Conservation (phyloP, 352 stramenopile species). For the Thalassiosira livingstoniorum region DNA sequence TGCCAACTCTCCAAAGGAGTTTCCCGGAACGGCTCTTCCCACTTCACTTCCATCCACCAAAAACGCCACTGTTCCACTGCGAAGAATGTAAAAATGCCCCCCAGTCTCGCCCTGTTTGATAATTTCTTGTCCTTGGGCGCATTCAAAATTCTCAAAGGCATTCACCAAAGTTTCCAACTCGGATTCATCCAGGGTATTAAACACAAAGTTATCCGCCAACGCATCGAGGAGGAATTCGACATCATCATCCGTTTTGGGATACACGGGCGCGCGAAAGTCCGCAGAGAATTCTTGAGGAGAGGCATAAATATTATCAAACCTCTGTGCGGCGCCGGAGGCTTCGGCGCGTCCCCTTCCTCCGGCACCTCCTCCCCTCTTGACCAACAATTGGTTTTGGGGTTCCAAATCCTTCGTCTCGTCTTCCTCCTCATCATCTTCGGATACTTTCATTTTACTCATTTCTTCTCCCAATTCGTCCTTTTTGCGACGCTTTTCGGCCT, state of each 20-base stretch:
- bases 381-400: constrained; percentile 1
- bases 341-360: not conserved
- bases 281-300: constrained; percentile 30
- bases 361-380: not conserved
- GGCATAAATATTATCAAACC: constrained; percentile 56
- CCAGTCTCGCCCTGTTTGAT: constrained; percentile 67
- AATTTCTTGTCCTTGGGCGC: constrained; percentile 49
- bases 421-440: not conserved
- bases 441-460: constrained; percentile 1
- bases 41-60: constrained; percentile 49
- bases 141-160: constrained; percentile 53
- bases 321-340: constrained; percentile 31
- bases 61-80: constrained; percentile 74
- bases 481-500: constrained; percentile 29
- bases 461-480: constrained; percentile 25
- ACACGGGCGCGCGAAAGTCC: constrained; percentile 49
- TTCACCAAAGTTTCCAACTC: constrained; percentile 83
- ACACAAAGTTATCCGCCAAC: constrained; percentile 75
- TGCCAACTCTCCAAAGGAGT: constrained; percentile 91
- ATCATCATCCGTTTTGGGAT: constrained; percentile 65
- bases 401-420: not conserved
- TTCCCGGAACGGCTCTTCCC: constrained; percentile 53
- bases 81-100: constrained; percentile 84
- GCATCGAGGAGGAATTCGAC: constrained; percentile 66
- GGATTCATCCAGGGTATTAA: constrained; percentile 88